Conservation (phyloP, 2,329 filamentous ascomycete genomes). For the Emmonsiellopsis sp. region DNA sequence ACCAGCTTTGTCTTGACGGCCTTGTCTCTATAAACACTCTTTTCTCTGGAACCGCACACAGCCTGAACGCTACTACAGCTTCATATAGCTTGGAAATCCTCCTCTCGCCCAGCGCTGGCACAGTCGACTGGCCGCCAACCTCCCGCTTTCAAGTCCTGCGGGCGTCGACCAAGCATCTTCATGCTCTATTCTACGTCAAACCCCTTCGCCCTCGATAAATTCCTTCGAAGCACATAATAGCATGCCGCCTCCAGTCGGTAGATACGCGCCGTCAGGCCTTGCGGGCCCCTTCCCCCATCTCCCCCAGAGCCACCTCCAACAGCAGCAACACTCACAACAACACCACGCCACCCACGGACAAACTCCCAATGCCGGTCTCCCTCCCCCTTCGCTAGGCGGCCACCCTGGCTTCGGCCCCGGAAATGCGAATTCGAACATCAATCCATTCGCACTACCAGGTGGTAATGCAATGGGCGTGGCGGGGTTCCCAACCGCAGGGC, state of each 20-base stretch:
- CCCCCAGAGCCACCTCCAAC: conserved; percentile 41
- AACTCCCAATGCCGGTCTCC: conserved; percentile 39
- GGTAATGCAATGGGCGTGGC: conserved; percentile 51
- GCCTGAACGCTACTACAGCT: background rate
- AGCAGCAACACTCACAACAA: conserved; percentile 37
- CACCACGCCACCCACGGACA: conserved; percentile 33
- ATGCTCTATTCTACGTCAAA: conserved; percentile 13
- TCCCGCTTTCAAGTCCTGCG: conserved; percentile 5
- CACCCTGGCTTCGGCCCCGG: conserved; percentile 59
- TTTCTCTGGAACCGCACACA: background rate
- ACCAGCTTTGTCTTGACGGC: background rate
- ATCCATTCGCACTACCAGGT: conserved; percentile 52
- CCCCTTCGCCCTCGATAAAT: conserved; percentile 11
- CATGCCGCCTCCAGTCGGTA: conserved; percentile 52
- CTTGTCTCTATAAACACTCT: background rate
- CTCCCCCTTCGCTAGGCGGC: conserved; percentile 51
- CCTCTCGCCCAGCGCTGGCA: background rate
- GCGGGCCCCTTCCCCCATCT: conserved; percentile 52
- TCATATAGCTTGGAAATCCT: background rate
- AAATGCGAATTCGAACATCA: conserved; percentile 58
- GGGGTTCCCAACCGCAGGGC: conserved; percentile 45
- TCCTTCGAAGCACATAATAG: conserved; percentile 15
- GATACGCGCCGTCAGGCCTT: conserved; percentile 50
- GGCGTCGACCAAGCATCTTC: conserved; percentile 11
- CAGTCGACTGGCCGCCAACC: background rate